Evolutionary conservation across 2,329 filamentous ascomycete species (phyloP).

Genomic region (Xylaria hypoxylon): DNA sequence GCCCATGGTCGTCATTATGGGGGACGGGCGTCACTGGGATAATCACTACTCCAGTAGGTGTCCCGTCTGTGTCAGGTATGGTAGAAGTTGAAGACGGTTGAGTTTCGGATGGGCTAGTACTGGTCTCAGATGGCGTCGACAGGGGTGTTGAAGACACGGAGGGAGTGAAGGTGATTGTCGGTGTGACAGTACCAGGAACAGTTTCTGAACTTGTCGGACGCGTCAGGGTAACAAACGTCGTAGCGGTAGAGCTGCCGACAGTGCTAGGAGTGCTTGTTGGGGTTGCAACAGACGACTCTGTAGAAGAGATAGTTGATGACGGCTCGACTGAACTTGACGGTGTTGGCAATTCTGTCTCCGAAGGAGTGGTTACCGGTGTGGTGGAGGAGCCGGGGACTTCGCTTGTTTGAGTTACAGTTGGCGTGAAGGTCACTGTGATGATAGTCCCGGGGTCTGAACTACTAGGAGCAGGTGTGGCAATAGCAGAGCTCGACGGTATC

Average conservation of each 20-base stretch:
- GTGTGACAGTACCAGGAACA: conserved; percentile 21
- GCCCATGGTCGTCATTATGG: neutral
- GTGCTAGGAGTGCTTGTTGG: conserved; percentile 9
- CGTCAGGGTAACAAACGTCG: conserved; percentile 34
- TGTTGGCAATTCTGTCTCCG: conserved; percentile 13
- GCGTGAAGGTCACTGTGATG: conserved; percentile 43
- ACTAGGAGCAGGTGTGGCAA: conserved; percentile 21
- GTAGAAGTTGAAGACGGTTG: conserved; percentile 20
- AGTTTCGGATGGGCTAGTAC: neutral
- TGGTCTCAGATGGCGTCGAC: conserved; percentile 16
- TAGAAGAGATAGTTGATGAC: conserved; percentile 21
- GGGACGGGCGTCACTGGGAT: conserved; percentile 28
- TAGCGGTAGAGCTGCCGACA: conserved; percentile 16
- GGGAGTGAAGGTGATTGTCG: conserved; percentile 13
- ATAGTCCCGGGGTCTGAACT: conserved; percentile 29
- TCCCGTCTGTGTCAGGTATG: conserved; percentile 3
- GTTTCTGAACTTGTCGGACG: conserved; percentile 32
- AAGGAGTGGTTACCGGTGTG: conserved; percentile 12
- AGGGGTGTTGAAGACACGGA: neutral
- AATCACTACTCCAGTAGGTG: conserved; percentile 36
- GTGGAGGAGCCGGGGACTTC: conserved; percentile 31
- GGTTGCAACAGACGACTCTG: conserved; percentile 19
- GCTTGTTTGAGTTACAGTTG: conserved; percentile 44
- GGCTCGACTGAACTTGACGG: conserved; percentile 15
- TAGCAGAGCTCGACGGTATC: conserved; percentile 30